These are phyloP conservation scores for Calocybe gambosa DNA, from an alignment of 1,284 basidiomycete genomes.

Conservation along the genomic window DNA sequence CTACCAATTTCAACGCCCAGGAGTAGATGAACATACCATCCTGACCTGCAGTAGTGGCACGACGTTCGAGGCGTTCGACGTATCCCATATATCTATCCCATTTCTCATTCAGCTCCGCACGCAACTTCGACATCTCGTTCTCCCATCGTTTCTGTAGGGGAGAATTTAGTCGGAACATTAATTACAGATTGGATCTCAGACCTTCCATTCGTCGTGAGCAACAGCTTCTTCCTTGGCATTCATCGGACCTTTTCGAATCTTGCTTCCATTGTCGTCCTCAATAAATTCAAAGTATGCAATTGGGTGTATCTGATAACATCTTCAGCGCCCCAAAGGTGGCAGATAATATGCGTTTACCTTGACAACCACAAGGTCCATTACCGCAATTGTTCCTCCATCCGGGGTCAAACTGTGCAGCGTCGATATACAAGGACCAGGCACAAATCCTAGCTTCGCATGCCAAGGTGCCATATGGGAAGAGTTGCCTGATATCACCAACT, in stretches of 20 bases:
- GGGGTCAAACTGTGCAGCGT: slow-evolving; percentile 74
- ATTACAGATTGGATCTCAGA: slow-evolving; percentile 27
- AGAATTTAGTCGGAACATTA: background rate
- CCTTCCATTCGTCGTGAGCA: slow-evolving; percentile 65
- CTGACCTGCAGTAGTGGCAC: slow-evolving; percentile 35
- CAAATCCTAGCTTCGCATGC: slow-evolving; percentile 84
- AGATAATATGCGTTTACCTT: slow-evolving; percentile 40
- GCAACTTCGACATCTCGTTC: slow-evolving; percentile 46
- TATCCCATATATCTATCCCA: slow-evolving; percentile 41
- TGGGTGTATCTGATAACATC: slow-evolving; percentile 43
- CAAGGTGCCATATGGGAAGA: slow-evolving; percentile 81
- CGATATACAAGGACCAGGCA: slow-evolving; percentile 56
- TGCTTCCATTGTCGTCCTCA: slow-evolving; percentile 48
- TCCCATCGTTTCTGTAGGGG: slow-evolving; percentile 44
- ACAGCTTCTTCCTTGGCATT: slow-evolving; percentile 64
- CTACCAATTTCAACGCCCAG: background rate
- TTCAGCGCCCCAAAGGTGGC: slow-evolving; percentile 22
- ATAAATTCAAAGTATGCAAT: slow-evolving; percentile 60
- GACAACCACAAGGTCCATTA: slow-evolving; percentile 72
- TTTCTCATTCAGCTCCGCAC: slow-evolving; percentile 48
- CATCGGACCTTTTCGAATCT: slow-evolving; percentile 52
- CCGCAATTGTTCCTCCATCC: slow-evolving; percentile 77
- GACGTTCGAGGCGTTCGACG: slow-evolving; percentile 51
- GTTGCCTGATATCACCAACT: slow-evolving; percentile 75
- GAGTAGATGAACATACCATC: slow-evolving; percentile 34